Conservation (phyloP, 768 basidiomycete species). For the Mycena rosella region DNA sequence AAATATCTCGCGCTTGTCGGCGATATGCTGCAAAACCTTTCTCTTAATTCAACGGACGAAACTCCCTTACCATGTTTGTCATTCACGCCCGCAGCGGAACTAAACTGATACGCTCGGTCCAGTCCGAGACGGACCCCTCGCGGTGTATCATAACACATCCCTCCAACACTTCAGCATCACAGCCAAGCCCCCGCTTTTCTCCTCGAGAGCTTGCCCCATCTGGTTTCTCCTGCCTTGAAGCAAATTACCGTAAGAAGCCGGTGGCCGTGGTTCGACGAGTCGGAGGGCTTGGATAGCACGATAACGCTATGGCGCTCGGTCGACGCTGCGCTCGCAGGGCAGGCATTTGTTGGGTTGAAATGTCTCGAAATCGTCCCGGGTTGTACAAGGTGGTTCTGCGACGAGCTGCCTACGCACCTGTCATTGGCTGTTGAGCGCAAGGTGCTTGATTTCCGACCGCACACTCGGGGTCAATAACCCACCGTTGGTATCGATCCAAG, state of each 20-base stretch:
- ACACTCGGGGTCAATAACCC: too few relatives aligned
- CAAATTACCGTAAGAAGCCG: neutral
- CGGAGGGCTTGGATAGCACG: neutral
- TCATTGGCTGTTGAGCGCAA: too few relatives aligned
- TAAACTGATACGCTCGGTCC: conserved; percentile 89
- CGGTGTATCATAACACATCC: neutral
- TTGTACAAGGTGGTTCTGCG: neutral
- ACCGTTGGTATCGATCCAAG: too few relatives aligned
- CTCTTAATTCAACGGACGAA: too few relatives aligned
- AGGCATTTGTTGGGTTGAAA: too few relatives aligned
- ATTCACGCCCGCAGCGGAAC: conserved; percentile 76
- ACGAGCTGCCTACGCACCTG: neutral
- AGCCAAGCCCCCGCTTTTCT: neutral
- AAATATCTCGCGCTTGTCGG: neutral
- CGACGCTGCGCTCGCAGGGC: neutral
- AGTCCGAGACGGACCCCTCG: too few relatives aligned
- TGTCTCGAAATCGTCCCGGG: too few relatives aligned
- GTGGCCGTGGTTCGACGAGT: neutral
- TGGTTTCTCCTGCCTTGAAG: neutral
- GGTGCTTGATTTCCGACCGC: too few relatives aligned
- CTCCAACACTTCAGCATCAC: neutral
- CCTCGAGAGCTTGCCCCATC: neutral
- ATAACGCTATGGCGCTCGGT: neutral
- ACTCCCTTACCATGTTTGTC: too few relatives aligned
- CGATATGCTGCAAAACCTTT: neutral